Evolutionary conservation across 1,284 basidiomycete species (phyloP), one percentile per base, ranked within the genome.

Genomic region (Mycosarcoma maydis): DNA sequence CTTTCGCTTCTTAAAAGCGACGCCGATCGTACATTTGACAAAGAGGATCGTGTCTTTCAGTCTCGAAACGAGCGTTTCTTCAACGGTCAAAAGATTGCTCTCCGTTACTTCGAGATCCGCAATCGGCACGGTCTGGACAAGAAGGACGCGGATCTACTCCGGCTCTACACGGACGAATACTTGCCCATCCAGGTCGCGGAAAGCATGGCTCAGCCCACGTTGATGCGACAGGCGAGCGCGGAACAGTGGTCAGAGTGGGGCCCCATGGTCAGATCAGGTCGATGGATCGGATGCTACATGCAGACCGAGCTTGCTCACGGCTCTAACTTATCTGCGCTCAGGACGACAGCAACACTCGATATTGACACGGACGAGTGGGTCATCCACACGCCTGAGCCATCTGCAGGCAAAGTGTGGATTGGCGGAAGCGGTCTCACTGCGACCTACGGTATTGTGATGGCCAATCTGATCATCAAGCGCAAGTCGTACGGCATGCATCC

Each of bases 301-400:
- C 74, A 76, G 44, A 76, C 74, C 42, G 73, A 76, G 41, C 59
- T 74, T 10, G 73, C 74, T 2, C 74, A 76, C 27, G 74, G 74
- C 8, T 68, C 62, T 46, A 71, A 74, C 41, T 56, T 76, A n/a
- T 71, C 59, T n/a, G 72, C 58, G 10, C 60, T 76, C 6, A 39
- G 66, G 11, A 76, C 74, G 22, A 76, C 70, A 14, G 74, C 74
- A 16, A 76, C 73, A 0, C 44, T 75, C 22, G 64, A 67, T 27
- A 38, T 42, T 10, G 41, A 50, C 26, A 62, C 22, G 11, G 61
- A 73, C 41, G 59, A 65, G 32, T 73, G 72, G 73, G 33, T 71
- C 36, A 67, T 76, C 49, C 49, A 74, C 46, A 71, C 70, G 4
- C 72, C 72, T 6, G 72, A 68, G 23, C 61, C 56, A 3, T 64